These are phyloP conservation scores for Mixia osmundae DNA, from an alignment of 1,284 basidiomycete species.

Conservation along the genomic window DNA sequence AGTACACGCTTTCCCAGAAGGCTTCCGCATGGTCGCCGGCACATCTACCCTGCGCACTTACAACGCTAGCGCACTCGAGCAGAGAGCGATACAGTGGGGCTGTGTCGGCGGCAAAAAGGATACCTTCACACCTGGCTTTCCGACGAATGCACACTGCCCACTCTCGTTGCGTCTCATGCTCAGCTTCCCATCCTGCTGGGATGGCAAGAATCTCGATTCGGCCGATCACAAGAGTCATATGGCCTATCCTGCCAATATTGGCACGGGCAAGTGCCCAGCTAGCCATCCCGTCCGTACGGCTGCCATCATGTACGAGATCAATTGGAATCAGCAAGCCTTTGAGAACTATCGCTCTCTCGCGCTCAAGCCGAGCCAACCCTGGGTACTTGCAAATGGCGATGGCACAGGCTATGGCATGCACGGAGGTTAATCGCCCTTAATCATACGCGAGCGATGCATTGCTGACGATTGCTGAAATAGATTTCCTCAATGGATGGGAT, in stretches of 20 bases:
- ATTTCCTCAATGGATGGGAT: constrained; percentile 26
- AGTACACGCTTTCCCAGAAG: constrained; percentile 30
- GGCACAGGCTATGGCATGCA: too few species aligned
- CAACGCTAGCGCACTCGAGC: constrained; percentile 20
- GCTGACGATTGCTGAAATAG: constrained; percentile 32
- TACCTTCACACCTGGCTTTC: too few species aligned
- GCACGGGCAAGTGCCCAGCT: constrained; percentile 29
- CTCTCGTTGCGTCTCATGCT: too few species aligned
- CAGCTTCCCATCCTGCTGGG: too few species aligned
- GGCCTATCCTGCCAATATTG: constrained; percentile 21
- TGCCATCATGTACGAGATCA: constrained; percentile 30
- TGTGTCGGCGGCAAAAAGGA: constrained; percentile 20
- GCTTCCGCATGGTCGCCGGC: constrained; percentile 28
- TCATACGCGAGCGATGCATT: too few species aligned
- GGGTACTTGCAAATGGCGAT: constrained; percentile 27
- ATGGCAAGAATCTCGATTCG: constrained; percentile 24
- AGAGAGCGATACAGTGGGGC: constrained; percentile 27
- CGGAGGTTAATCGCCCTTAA: too few species aligned
- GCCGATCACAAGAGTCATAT: constrained; percentile 24
- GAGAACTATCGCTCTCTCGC: constrained; percentile 24
- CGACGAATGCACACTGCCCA: too few species aligned
- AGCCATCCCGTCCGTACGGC: constrained; percentile 27
- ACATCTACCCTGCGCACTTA: constrained; percentile 23
- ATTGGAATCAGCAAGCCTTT: constrained; percentile 19
- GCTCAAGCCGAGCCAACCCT: constrained; percentile 23